Percentiles rank a stretch among this genome's conserved stretches.
These are phyloP conservation scores for Penicillium fuscoglaucum DNA, from an alignment of 2,329 filamentous ascomycete genomes.

Conservation along the genomic window DNA sequence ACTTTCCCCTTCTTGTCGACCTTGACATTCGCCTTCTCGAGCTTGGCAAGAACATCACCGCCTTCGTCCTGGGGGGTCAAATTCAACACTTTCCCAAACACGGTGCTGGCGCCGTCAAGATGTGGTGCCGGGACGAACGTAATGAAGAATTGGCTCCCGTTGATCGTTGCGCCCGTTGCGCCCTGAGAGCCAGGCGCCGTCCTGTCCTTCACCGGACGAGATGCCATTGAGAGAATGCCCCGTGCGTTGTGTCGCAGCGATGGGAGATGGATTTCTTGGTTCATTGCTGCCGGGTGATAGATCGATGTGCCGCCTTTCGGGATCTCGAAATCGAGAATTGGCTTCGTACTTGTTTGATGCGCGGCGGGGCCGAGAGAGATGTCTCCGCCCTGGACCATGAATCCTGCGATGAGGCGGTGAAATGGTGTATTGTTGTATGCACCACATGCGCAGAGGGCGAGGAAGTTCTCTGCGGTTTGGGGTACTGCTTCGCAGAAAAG, in stretches of 20 bases:
- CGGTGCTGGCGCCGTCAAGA: conserved; percentile 66
- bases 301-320: conserved; percentile 61
- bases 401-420: conserved; percentile 62
- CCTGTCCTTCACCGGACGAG: conserved; percentile 49
- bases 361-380: conserved; percentile 49
- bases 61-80: conserved; percentile 46
- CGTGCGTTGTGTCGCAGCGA: conserved; percentile 58
- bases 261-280: conserved; percentile 62
- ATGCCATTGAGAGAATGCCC: conserved; percentile 61
- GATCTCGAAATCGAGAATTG: conserved; percentile 48
- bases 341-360: conserved; percentile 41
- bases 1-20: conserved; percentile 65
- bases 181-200: conserved; percentile 50
- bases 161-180: conserved; percentile 43
- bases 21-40: conserved; percentile 61
- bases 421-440: conserved; percentile 63
- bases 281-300: conserved; percentile 52
- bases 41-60: conserved; percentile 46
- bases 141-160: conserved; percentile 66
- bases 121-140: conserved; percentile 62
- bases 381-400: conserved; percentile 65
- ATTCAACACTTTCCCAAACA: conserved; percentile 62
- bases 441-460: conserved; percentile 62
- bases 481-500: conserved; percentile 94
- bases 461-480: conserved; percentile 81